Conservation (phyloP, 345 rosid species). For the Nasturtium officinale region DNA sequence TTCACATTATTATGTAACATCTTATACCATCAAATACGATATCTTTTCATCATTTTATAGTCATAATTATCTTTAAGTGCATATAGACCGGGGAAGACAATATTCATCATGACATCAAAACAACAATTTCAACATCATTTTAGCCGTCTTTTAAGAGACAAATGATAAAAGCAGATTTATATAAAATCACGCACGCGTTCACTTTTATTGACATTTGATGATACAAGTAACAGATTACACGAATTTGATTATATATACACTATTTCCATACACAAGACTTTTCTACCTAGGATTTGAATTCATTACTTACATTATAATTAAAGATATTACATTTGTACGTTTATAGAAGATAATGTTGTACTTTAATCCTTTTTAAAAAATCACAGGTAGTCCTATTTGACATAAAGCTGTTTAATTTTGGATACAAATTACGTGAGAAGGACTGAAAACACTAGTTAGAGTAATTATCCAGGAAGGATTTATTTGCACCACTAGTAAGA, state of each 20-base stretch:
- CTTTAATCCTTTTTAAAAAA: neutral
- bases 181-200: conserved; percentile 41
- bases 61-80: conserved; percentile 42
- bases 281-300: neutral
- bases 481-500: neutral
- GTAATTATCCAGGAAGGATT: too few relatives aligned
- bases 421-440: too few relatives aligned
- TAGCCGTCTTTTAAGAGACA: conserved; percentile 44
- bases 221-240: conserved; percentile 22
- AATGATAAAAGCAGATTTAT: conserved; percentile 21
- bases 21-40: conserved; percentile 38
- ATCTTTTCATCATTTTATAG: conserved; percentile 27
- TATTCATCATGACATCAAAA: conserved; percentile 39
- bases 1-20: conserved; percentile 33
- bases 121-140: conserved; percentile 43
- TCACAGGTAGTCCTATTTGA: too few relatives aligned
- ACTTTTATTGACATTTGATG: conserved; percentile 37
- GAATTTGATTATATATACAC: neutral
- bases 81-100: conserved; percentile 44
- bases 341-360: neutral
- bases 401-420: too few relatives aligned
- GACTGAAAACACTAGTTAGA: too few relatives aligned
- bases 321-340: neutral
- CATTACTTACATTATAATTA: neutral
- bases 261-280: neutral